phyloP scores from a whole-genome alignment of 2,329 filamentous ascomycete species.

The Pestalotiopsis sp. region DNA sequence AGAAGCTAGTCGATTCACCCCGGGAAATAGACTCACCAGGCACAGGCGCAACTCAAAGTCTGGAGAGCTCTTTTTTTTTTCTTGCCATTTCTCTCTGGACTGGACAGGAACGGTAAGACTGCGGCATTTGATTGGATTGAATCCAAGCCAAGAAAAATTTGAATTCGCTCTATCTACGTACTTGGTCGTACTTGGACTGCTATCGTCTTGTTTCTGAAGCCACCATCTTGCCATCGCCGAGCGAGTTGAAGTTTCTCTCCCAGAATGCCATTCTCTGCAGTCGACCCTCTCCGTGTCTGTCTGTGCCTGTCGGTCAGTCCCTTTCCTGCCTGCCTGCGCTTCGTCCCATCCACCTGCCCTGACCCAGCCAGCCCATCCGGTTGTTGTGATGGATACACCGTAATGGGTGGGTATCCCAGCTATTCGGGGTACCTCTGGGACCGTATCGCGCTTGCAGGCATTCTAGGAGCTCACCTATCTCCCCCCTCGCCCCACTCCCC shows the following conservation, averaged over 20 bases:
- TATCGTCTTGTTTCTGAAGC: not conserved
- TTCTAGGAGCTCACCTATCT: constrained; percentile 2
- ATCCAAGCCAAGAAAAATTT: not conserved
- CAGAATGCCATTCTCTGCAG: not conserved
- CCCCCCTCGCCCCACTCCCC: not conserved
- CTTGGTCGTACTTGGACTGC: not conserved
- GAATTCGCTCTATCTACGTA: not conserved
- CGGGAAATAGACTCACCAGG: constrained; percentile 5
- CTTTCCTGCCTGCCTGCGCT: not conserved
- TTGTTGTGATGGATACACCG: constrained; percentile 10
- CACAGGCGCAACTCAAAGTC: constrained; percentile 1
- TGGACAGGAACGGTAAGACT: not conserved
- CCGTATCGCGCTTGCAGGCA: constrained; percentile 7
- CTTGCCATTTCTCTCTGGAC: not conserved
- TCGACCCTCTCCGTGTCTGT: not conserved
- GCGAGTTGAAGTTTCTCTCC: not conserved
- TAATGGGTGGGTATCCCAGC: not conserved
- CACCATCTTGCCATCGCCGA: not conserved
- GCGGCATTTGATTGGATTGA: not conserved
- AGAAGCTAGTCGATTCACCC: constrained; percentile 3
- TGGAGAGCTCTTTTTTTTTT: constrained; percentile 1
- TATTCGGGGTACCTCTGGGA: not conserved
- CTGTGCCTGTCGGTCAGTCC: not conserved
- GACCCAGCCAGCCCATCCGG: not conserved
- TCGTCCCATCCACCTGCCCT: not conserved